Conservation (phyloP, 345 rosid species). For the Noccaea bulbosa region DNA sequence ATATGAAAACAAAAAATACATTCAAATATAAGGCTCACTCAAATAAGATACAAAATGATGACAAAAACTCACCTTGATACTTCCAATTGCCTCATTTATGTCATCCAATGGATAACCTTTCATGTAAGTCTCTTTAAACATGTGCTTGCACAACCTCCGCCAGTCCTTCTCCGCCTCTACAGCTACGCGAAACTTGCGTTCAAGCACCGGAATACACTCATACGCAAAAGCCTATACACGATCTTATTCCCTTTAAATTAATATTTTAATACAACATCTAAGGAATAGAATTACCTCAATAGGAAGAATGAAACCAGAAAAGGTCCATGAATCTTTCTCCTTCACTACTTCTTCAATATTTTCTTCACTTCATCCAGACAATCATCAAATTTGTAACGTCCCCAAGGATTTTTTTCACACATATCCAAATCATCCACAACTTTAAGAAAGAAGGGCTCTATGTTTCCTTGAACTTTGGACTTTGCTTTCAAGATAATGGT, state of each 20-base stretch:
- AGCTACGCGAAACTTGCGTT: not conserved
- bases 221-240: not conserved
- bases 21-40: not conserved
- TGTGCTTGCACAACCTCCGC: not conserved
- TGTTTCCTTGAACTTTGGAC: not conserved
- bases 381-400: not conserved
- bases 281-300: not conserved
- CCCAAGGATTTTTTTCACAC: not conserved
- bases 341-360: not conserved
- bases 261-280: too few relatives aligned
- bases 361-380: not conserved
- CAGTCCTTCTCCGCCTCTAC: not conserved
- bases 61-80: not conserved
- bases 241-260: too few relatives aligned
- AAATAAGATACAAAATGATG: not conserved
- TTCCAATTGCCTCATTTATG: not conserved
- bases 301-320: not conserved
- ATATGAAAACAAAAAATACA: not conserved
- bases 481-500: not conserved
- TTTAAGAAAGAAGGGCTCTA: not conserved
- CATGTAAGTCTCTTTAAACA: not conserved
- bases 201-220: constrained; percentile 1
- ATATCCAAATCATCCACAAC: not conserved
- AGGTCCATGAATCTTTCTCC: not conserved
- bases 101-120: not conserved